phyloP scores from a whole-genome alignment of 495 filamentous ascomycete species.

The Pyrenula massariospora region DNA sequence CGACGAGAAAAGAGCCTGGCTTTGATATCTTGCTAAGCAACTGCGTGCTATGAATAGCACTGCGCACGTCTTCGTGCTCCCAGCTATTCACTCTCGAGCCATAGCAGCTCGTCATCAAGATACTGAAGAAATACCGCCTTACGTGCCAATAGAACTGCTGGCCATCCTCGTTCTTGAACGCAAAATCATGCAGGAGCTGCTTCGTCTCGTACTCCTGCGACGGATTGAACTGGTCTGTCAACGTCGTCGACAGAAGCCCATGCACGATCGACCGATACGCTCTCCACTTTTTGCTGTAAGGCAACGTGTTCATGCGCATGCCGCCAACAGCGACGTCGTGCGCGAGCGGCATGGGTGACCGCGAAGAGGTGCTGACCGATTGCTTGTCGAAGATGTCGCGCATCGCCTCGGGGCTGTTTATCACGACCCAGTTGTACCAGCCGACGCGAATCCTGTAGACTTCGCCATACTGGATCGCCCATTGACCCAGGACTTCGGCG shows the following conservation, averaged over 20 bases:
- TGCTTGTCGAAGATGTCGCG: slow-evolving; percentile 29
- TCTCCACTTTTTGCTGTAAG: slow-evolving; percentile 7
- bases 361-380: neutral
- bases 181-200: slow-evolving; percentile 11
- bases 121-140: slow-evolving; percentile 18
- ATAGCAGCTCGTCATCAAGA: slow-evolving; percentile 21
- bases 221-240: neutral
- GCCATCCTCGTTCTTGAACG: neutral
- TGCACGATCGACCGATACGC: slow-evolving; percentile 6
- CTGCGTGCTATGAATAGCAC: slow-evolving; percentile 14
- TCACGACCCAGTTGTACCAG: slow-evolving; percentile 26
- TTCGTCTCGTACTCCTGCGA: neutral
- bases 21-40: neutral
- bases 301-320: slow-evolving; percentile 13
- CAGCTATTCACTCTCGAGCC: slow-evolving; percentile 19
- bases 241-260: neutral
- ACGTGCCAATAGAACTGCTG: slow-evolving; percentile 9
- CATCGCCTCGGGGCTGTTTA: slow-evolving; percentile 26
- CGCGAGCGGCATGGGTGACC: slow-evolving; percentile 5
- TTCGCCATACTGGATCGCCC: slow-evolving; percentile 19
- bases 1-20: slow-evolving; percentile 12
- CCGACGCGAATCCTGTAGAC: slow-evolving; percentile 14
- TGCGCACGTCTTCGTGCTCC: slow-evolving; percentile 8
- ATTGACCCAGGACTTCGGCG: slow-evolving; percentile 9
- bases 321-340: slow-evolving; percentile 7